These are phyloP conservation scores for Tulasnella sp. DNA, from an alignment of 768 basidiomycete species.

Conservation along the genomic window DNA sequence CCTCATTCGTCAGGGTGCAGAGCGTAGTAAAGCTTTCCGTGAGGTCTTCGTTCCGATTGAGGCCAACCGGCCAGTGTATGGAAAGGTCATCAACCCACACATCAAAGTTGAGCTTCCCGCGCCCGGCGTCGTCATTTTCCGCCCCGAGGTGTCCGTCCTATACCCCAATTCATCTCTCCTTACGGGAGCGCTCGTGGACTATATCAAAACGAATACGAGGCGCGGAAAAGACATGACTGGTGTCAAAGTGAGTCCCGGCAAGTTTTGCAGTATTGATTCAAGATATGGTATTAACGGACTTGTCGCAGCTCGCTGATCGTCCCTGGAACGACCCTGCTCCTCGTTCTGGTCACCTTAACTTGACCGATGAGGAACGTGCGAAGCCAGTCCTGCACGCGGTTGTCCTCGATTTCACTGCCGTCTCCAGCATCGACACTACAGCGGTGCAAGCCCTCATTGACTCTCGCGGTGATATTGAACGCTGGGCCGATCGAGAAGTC, in stretches of 20 bases:
- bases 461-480: slow-evolving; percentile 70
- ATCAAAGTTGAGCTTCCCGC: slow-evolving; percentile 68
- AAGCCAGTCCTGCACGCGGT: slow-evolving; percentile 71
- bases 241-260: slow-evolving; percentile 45
- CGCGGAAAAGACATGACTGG: slow-evolving; percentile 60
- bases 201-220: slow-evolving; percentile 66
- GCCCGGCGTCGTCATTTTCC: slow-evolving; percentile 83
- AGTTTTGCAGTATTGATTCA: no score
- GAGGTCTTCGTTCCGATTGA: slow-evolving; percentile 79
- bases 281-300: no score
- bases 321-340: slow-evolving; percentile 22
- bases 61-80: slow-evolving; percentile 25
- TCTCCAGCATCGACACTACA: slow-evolving; percentile 85
- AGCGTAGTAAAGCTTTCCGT: slow-evolving; percentile 29
- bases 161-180: slow-evolving; percentile 65
- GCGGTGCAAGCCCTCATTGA: slow-evolving; percentile 86
- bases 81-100: slow-evolving; percentile 45
- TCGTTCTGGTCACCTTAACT: slow-evolving; percentile 7
- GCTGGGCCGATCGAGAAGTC: slow-evolving; percentile 41
- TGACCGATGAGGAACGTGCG: slow-evolving; percentile 30
- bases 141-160: slow-evolving; percentile 79
- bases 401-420: slow-evolving; percentile 83
- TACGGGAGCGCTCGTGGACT: slow-evolving; percentile 65
- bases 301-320: slow-evolving; percentile 46
- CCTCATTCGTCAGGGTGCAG: slow-evolving; percentile 36